phyloP scores from a whole-genome alignment of 2,329 filamentous ascomycete genomes.

The Pseudocercospora eumusae region DNA sequence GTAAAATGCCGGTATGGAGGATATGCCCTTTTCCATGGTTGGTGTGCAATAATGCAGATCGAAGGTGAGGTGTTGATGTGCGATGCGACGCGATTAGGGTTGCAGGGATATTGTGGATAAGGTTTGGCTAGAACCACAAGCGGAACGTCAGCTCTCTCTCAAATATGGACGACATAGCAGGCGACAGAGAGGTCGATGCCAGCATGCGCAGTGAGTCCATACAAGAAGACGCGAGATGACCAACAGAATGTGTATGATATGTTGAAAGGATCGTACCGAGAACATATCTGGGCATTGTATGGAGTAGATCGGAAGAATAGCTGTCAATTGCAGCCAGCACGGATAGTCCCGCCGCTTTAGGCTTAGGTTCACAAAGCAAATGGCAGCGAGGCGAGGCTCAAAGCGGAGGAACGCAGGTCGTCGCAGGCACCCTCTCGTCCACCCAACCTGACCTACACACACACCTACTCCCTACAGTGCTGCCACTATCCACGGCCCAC shows the following conservation, averaged over 20 bases:
- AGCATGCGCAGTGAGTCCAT: too few species aligned
- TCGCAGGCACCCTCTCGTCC: not conserved
- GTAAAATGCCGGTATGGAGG: conserved; percentile 80
- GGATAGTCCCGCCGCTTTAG: not conserved
- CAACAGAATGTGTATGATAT: too few species aligned
- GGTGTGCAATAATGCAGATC: too few species aligned
- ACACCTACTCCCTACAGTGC: too few species aligned
- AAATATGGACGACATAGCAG: not conserved
- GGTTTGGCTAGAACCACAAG: not conserved
- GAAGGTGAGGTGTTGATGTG: too few species aligned
- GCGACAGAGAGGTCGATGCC: not conserved
- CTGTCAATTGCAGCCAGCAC: not conserved
- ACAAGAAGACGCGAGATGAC: too few species aligned
- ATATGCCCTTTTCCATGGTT: conserved; percentile 34
- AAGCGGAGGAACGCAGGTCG: not conserved
- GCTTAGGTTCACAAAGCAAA: not conserved
- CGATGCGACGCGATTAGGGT: not conserved
- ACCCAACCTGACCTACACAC: too few species aligned
- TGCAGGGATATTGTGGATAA: not conserved
- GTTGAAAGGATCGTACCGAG: too few species aligned
- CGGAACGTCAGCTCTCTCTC: not conserved
- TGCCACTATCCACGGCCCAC: not conserved
- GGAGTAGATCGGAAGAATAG: not conserved
- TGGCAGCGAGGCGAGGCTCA: not conserved
- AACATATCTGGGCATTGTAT: not conserved